Percentiles rank a stretch among this genome's conserved stretches.
phyloP scores from a whole-genome alignment of 2,329 filamentous ascomycete species.

The Diplodia corticola region DNA sequence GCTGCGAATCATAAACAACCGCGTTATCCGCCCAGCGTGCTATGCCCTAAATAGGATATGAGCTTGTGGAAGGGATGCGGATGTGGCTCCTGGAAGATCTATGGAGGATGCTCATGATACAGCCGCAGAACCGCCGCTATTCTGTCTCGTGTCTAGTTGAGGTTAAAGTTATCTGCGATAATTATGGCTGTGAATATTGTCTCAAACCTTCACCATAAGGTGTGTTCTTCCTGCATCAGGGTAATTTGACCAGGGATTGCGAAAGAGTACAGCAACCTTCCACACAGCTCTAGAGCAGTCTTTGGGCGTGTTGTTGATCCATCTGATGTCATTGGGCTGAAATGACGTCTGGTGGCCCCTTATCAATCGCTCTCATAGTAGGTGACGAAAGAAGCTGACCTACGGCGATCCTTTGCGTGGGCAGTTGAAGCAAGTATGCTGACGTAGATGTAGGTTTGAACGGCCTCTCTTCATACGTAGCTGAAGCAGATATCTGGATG shows the following conservation, averaged over 20 bases:
- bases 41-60: background rate
- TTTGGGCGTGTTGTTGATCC: background rate
- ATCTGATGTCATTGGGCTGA: background rate
- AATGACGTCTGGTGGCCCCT: background rate
- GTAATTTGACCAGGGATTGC: background rate
- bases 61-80: background rate
- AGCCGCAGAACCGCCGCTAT: background rate
- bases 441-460: too few species aligned
- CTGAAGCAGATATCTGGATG: too few species aligned
- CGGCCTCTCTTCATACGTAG: too few species aligned
- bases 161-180: background rate
- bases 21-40: background rate
- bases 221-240: constrained; percentile 11
- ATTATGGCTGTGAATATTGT: background rate
- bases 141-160: background rate
- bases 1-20: background rate
- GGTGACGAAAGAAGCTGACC: too few species aligned
- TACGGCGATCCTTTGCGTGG: background rate
- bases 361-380: background rate
- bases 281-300: background rate
- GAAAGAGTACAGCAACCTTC: background rate
- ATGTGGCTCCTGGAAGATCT: background rate
- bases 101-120: background rate
- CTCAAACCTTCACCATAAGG: constrained; percentile 6
- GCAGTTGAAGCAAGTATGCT: too few species aligned